Base-by-base conservation (phyloP, 805 yeast species). In the Saccharomycopsis oosterbeekiorum region DNA sequence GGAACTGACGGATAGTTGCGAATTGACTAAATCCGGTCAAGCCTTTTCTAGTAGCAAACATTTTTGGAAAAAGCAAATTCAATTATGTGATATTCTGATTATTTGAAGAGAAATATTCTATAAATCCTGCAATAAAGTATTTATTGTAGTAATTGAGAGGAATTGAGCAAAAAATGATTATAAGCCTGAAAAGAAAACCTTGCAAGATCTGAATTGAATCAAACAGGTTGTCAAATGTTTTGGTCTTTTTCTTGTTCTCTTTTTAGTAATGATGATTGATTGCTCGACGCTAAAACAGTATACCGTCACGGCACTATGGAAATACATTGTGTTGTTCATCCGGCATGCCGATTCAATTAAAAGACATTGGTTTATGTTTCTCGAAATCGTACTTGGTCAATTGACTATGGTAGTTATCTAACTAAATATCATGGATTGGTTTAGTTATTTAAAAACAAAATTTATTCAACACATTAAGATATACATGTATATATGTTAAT, bases 1-100 rank as follows among this genome's bases (percentile, higher is more conserved):
- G 58, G 59, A 61, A 58, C 4, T 24, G 40, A 21, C 63, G 58
- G 42, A 9, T 19, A 19, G 43, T 14, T 29, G 29, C 19, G 55
- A 50, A 11, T 17, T 21, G 34, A 8, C 41, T 39, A 14, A 36
- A n/a, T 10, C 24, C 56, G 11, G n/a, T 19, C 5, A 36, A n/a
- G 24, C 21, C 41, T 41, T 39, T 40, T 56, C 54, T 56, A 34
- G 58, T 41, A 17, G 58, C 15, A 15, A 47, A 47, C 53, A 47
- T 56, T 56, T 9, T 11, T n/a, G n/a, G 26, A 14, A 29, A 29
- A 29, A 29, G 34, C 34, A 29, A 6, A 29, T 29, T 29, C 34
- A 29, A 29, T 29, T 29, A 29, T 6, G 34, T 29, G 34, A 29
- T 29, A 29, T 29, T 29, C 6, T 29, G 34, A 3, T 29, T 29